Conservation (phyloP, 2,329 filamentous ascomycete genomes). For the Pseudohalonectria lignicola region DNA sequence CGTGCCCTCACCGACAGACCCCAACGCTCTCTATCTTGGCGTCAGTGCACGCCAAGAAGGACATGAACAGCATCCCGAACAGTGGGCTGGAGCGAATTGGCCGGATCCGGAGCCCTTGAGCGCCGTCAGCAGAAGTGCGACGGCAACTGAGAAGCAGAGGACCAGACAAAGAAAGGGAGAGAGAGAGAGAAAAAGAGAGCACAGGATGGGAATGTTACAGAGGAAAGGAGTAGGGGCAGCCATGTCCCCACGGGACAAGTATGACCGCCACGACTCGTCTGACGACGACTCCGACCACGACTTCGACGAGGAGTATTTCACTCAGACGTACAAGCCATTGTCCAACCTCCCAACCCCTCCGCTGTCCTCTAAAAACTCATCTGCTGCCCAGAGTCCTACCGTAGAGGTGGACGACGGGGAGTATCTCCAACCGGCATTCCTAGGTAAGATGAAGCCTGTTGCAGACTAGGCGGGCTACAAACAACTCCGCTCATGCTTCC, state of each 20-base stretch:
- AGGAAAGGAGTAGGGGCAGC: neutral
- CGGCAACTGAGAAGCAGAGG: neutral
- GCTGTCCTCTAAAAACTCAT: slow-evolving; percentile 37
- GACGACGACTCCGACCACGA: slow-evolving; percentile 23
- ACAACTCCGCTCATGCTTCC: slow-evolving; percentile 2
- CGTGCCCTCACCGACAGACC: no score
- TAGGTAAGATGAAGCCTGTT: no score
- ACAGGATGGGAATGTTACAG: neutral
- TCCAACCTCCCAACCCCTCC: slow-evolving; percentile 60
- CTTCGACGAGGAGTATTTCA: slow-evolving; percentile 42
- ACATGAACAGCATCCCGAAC: no score
- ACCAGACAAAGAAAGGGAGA: neutral
- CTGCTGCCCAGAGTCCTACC: slow-evolving; percentile 30
- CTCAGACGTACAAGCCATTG: slow-evolving; percentile 51
- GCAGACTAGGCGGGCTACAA: no score
- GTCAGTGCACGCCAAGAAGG: no score
- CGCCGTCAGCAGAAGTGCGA: no score
- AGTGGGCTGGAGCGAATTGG: no score
- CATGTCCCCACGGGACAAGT: neutral
- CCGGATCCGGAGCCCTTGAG: no score
- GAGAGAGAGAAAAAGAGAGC: neutral
- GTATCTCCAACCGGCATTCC: slow-evolving; percentile 12
- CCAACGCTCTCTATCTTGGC: no score
- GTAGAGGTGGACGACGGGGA: slow-evolving; percentile 12
- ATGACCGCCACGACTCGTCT: neutral